Conservation (phyloP, 78 protist genomes). For the Creolimax fragrantissima region DNA sequence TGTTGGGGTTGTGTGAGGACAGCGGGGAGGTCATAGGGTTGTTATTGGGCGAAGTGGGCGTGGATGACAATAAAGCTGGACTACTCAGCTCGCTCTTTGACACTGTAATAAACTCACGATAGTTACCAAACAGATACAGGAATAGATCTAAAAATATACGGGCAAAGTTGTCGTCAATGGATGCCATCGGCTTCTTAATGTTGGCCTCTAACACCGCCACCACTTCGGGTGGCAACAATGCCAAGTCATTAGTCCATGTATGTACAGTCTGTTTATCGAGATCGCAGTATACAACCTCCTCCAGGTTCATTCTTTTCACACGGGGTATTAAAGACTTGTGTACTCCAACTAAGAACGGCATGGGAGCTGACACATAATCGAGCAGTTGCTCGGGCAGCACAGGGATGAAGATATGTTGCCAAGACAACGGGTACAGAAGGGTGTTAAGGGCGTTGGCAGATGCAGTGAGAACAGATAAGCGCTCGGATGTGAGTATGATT, state of each 20-base stretch:
- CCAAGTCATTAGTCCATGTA: background rate
- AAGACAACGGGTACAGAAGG: conserved; percentile 15
- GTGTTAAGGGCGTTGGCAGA: background rate
- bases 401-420: conserved; percentile 44
- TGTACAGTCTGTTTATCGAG: background rate
- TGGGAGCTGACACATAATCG: conserved; percentile 32
- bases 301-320: background rate
- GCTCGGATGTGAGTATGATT: background rate
- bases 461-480: background rate
- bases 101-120: background rate
- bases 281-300: conserved; percentile 11
- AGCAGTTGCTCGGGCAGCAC: conserved; percentile 24
- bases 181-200: background rate
- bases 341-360: conserved; percentile 40
- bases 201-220: background rate
- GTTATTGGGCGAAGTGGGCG: too few species aligned
- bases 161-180: conserved; percentile 1
- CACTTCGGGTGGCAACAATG: background rate
- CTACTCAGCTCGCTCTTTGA: background rate
- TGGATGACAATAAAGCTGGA: too few species aligned
- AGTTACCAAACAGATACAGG: conserved; percentile 9
- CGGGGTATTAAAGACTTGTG: background rate
- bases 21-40: background rate
- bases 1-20: background rate
- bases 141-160: conserved; percentile 2